Evolutionary conservation across 176 grass and related monocot species (phyloP).

Genomic region (Metroxylon sagu): DNA sequence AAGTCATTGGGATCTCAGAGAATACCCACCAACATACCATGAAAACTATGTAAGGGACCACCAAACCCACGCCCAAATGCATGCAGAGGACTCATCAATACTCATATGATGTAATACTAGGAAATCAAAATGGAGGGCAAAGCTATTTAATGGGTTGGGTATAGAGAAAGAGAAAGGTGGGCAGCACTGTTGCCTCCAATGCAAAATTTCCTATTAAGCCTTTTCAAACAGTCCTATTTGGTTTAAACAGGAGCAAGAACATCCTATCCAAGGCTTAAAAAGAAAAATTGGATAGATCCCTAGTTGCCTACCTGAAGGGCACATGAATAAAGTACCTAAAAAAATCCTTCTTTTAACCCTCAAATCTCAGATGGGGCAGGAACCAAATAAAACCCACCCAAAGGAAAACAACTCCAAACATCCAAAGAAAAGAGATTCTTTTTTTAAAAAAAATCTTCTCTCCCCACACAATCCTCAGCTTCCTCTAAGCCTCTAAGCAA

Average conservation of each 20-base stretch:
- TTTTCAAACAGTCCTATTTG: neutral
- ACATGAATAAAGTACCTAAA: too few relatives aligned
- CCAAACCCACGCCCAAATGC: constrained; percentile 11
- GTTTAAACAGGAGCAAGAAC: neutral
- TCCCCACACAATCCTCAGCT: too few relatives aligned
- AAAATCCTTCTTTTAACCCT: too few relatives aligned
- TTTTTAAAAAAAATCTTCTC: neutral
- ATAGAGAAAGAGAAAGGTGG: neutral
- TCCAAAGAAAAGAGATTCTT: neutral
- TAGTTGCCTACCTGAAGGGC: too few relatives aligned
- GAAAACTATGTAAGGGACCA: constrained; percentile 5
- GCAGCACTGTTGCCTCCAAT: constrained; percentile 2
- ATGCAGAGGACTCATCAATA: constrained; percentile 12
- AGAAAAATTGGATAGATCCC: neutral
- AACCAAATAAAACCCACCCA: too few relatives aligned
- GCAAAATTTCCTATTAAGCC: neutral
- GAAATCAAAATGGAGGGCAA: too few relatives aligned
- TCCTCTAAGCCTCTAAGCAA: too few relatives aligned
- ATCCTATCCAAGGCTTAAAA: neutral
- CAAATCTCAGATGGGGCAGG: too few relatives aligned
- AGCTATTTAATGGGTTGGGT: neutral
- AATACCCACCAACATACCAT: constrained; percentile 14
- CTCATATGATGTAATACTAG: too few relatives aligned
- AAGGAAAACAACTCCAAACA: neutral
- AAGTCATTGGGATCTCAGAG: constrained; percentile 34